A percentile compares a stretch with the other conserved stretches of the same genome.
Conservation (phyloP, 768 basidiomycete species). For the Stropharia rugosoannulata region DNA sequence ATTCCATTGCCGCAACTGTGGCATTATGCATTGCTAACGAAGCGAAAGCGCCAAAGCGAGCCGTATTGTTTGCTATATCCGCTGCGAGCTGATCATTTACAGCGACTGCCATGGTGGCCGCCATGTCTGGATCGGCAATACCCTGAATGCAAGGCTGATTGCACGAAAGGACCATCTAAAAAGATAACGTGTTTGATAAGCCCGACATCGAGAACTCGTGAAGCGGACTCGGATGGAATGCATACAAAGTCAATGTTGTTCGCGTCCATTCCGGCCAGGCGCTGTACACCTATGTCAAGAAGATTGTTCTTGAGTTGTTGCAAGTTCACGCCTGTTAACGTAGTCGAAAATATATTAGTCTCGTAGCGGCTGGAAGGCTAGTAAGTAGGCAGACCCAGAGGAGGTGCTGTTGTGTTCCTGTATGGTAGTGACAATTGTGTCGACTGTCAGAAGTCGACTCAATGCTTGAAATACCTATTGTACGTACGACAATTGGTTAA, state of each 20-base stretch:
- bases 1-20: slow-evolving; percentile 34
- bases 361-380: no score
- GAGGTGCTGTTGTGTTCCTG: no score
- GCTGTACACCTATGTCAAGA: slow-evolving; percentile 36
- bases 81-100: slow-evolving; percentile 37
- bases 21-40: slow-evolving; percentile 44
- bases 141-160: slow-evolving; percentile 37
- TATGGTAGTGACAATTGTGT: no score
- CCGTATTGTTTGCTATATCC: slow-evolving; percentile 35
- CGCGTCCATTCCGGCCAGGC: slow-evolving; percentile 33
- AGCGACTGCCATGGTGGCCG: slow-evolving; percentile 29
- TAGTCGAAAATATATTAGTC: no score
- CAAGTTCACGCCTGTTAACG: no score
- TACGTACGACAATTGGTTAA: no score
- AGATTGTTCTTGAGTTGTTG: slow-evolving; percentile 21
- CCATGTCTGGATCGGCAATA: slow-evolving; percentile 30
- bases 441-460: no score
- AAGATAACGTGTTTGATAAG: background rate
- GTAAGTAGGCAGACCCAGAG: no score
- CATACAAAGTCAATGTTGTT: slow-evolving; percentile 39
- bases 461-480: no score
- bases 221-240: background rate
- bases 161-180: slow-evolving; percentile 37
- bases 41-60: slow-evolving; percentile 41
- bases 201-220: background rate